These are phyloP conservation scores for Casaregolazyma lundiana DNA, from an alignment of 1,139 yeast genomes.

Conservation along the genomic window DNA sequence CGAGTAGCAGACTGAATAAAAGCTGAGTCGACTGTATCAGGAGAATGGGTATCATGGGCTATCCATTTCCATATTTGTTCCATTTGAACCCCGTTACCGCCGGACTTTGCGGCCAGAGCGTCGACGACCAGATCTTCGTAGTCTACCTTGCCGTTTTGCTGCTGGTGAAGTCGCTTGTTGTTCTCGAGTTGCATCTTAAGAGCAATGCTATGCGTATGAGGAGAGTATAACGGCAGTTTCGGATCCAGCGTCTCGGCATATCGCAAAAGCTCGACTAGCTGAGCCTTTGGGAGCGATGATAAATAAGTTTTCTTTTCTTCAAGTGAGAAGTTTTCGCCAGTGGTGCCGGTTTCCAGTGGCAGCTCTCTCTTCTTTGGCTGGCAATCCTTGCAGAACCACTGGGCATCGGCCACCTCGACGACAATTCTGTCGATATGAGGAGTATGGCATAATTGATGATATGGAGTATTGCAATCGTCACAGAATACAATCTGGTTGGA, in stretches of 20 bases:
- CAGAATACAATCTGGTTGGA: conserved; percentile 41
- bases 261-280: conserved; percentile 38
- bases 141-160: conserved; percentile 24
- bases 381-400: conserved; percentile 42
- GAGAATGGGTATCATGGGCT: conserved; percentile 28
- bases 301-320: conserved; percentile 39
- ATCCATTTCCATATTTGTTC: conserved; percentile 35
- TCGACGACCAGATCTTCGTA: conserved; percentile 35
- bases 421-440: conserved; percentile 40
- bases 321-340: conserved; percentile 34
- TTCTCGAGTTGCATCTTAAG: conserved; percentile 35
- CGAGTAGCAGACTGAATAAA: conserved; percentile 36
- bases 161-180: conserved; percentile 28
- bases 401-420: conserved; percentile 41
- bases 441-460: conserved; percentile 41
- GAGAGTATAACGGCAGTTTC: conserved; percentile 35
- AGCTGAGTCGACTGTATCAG: conserved; percentile 31
- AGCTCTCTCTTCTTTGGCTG: conserved; percentile 35
- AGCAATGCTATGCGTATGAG: conserved; percentile 34
- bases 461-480: conserved; percentile 40
- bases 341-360: conserved; percentile 38
- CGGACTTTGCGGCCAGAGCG: conserved; percentile 32
- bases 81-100: conserved; percentile 34
- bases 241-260: conserved; percentile 37
- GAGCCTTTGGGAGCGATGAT: conserved; percentile 37